Evolutionary conservation across 495 filamentous ascomycete species (phyloP), one percentile per base, ranked within the genome.

Genomic region (Trichoderma virens): DNA sequence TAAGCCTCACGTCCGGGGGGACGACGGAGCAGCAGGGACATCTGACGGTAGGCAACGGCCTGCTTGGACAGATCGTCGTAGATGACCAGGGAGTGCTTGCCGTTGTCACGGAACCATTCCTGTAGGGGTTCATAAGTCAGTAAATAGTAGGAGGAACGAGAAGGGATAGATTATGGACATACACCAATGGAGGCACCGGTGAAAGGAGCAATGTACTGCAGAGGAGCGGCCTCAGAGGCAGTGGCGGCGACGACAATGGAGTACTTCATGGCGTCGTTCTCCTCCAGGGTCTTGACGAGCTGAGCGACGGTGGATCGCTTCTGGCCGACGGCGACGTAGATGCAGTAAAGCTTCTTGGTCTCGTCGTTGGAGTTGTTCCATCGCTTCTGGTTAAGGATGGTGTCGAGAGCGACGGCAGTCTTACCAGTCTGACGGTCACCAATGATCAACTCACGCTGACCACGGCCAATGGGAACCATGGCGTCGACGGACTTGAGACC

Each of bases 181-280:
- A 30, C 16, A 63, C 61, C 47, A 18, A 41, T 41, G 38, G 38
- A 41, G 18, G 38, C n/a, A 67, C 78, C 78, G 66, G 93, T 94
- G 85, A 97, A 98, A 69, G 94, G 94, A 73, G 93, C 92, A 70
- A 97, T 85, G 78, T 93, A 96, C 81, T 95, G 91, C 71, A 91
- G 81, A 68, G 91, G 90, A 68, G 89, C 92, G 73, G 94, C 94
- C 83, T 98, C 94, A 59, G 94, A 98, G 72, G 94, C 94, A 69
- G 95, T 98, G 71, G 94, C 94, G 73, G 94, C 94, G 69, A 98
- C 91, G 69, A 98, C 77, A 67, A 97, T 86, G 67, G 85, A 88
- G 89, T 98, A 98, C 84, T 98, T 97, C 93, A 98, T 95, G 74
- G 95, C 90, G 70, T 98, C 92, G 78, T 98, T 96, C 88, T 98